Conservation (phyloP, 208 protist species). For the Strigomonas culicis region DNA sequence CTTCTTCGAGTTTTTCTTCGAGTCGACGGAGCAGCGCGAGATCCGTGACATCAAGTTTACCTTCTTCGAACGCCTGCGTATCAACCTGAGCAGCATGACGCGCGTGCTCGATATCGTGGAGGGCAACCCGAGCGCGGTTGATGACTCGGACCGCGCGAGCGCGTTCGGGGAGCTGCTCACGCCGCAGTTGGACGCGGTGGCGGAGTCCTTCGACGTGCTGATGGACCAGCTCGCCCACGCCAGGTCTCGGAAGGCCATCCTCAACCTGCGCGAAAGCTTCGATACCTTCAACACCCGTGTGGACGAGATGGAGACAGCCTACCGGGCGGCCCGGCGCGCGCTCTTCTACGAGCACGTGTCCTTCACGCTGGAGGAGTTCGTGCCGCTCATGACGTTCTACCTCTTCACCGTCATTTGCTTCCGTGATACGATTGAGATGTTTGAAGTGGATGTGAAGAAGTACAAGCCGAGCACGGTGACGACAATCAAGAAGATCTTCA, state of each 20-base stretch:
- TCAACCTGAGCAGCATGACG: constrained; percentile 76
- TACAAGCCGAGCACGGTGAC: constrained; percentile 24
- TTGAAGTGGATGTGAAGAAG: constrained; percentile 41
- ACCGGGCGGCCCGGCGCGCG: constrained; percentile 49
- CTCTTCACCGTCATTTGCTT: constrained; percentile 84
- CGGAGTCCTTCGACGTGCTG: constrained; percentile 59
- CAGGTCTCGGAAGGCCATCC: constrained; percentile 37
- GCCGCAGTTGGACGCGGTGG: constrained; percentile 53
- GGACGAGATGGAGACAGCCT: constrained; percentile 55
- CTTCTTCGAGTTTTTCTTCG: constrained; percentile 82
- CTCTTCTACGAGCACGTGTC: constrained; percentile 82
- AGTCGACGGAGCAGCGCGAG: constrained; percentile 57
- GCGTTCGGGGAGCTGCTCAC: constrained; percentile 58
- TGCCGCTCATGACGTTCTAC: constrained; percentile 90
- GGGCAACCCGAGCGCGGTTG: constrained; percentile 56
- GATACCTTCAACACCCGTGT: constrained; percentile 44
- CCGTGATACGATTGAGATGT: constrained; percentile 66
- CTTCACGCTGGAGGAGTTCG: constrained; percentile 75
- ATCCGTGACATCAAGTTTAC: constrained; percentile 57
- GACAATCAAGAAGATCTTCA: constrained; percentile 33
- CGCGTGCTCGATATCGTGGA: constrained; percentile 83
- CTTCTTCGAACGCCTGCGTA: constrained; percentile 62
- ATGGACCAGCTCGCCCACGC: constrained; percentile 47
- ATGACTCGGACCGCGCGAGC: constrained; percentile 63
- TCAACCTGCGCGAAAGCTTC: constrained; percentile 31